phyloP scores from a whole-genome alignment of 495 filamentous ascomycete species.

The Annulohypoxylon stygium region DNA sequence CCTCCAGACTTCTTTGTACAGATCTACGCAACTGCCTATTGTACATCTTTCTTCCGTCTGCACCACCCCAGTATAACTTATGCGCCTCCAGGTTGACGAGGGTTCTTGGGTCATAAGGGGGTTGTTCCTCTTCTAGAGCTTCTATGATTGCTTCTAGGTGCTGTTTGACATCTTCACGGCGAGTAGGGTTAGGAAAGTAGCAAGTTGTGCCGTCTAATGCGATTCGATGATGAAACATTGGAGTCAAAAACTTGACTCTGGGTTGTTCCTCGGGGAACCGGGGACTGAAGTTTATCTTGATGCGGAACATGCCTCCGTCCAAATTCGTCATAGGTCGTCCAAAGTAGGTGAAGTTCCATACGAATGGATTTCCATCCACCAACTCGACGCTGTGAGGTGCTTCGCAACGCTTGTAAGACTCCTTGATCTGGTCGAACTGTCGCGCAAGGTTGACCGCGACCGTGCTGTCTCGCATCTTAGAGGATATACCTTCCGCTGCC shows the following conservation, averaged over 20 bases:
- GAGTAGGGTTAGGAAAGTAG: constrained; percentile 74
- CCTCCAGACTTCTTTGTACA: constrained; percentile 68
- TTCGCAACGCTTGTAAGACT: constrained; percentile 76
- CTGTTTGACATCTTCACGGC: constrained; percentile 80
- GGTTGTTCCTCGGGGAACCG: constrained; percentile 93
- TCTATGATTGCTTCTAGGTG: constrained; percentile 90
- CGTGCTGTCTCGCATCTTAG: constrained; percentile 74
- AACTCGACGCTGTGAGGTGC: constrained; percentile 80
- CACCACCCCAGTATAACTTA: constrained; percentile 86
- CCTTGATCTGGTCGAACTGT: constrained; percentile 86
- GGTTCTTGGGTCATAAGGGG: constrained; percentile 91
- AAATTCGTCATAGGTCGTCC: constrained; percentile 93
- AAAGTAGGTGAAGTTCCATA: constrained; percentile 81
- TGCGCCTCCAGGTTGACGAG: constrained; percentile 89
- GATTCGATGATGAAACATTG: constrained; percentile 90
- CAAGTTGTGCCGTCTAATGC: constrained; percentile 82
- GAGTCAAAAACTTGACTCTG: constrained; percentile 81
- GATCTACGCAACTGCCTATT: constrained; percentile 79
- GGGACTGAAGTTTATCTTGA: constrained; percentile 86
- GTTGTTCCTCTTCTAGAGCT: constrained; percentile 85
- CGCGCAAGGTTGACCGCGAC: constrained; percentile 85
- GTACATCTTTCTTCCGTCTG: constrained; percentile 85
- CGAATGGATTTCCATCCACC: constrained; percentile 77
- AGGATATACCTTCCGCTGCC: constrained; percentile 73
- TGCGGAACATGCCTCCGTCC: constrained; percentile 89